Evolutionary conservation across 1,284 basidiomycete species (phyloP).

Genomic region (Tilletia caries): DNA sequence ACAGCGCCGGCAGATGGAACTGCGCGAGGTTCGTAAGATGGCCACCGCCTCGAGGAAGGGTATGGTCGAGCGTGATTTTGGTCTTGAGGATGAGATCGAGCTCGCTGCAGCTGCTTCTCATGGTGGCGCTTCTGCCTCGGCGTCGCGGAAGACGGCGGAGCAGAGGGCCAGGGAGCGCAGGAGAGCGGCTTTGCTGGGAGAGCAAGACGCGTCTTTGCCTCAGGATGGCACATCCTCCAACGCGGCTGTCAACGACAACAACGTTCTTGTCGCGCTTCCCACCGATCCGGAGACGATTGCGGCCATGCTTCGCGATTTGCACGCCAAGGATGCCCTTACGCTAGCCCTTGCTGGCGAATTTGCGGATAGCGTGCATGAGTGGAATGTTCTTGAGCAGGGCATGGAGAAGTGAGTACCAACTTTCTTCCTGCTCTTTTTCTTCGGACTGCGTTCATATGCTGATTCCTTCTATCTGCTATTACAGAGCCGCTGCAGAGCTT

Average conservation of each 20-base stretch:
- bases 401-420: not conserved
- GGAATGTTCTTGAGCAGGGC: slow-evolving; percentile 1
- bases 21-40: slow-evolving; percentile 76
- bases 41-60: slow-evolving; percentile 72
- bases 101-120: slow-evolving; percentile 17
- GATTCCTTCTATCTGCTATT: slow-evolving; percentile 47
- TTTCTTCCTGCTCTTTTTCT: slow-evolving; percentile 33
- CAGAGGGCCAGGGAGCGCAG: slow-evolving; percentile 4
- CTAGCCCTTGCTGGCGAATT: slow-evolving; percentile 60
- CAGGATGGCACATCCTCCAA: not conserved
- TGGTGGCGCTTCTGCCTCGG: slow-evolving; percentile 17
- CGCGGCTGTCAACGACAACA: not conserved
- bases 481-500: slow-evolving; percentile 31
- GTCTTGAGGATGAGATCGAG: slow-evolving; percentile 64
- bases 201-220: not conserved
- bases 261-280: not conserved
- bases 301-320: slow-evolving; percentile 69
- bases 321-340: slow-evolving; percentile 74
- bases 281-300: slow-evolving; percentile 54
- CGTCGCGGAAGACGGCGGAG: not conserved
- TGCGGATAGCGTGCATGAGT: slow-evolving; percentile 57
- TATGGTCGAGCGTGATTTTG: slow-evolving; percentile 78
- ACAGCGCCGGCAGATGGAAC: slow-evolving; percentile 64
- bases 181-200: slow-evolving; percentile 7
- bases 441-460: slow-evolving; percentile 53